Base-by-base conservation (phyloP, 768 basidiomycete genomes). In the Boletellus sp. region DNA sequence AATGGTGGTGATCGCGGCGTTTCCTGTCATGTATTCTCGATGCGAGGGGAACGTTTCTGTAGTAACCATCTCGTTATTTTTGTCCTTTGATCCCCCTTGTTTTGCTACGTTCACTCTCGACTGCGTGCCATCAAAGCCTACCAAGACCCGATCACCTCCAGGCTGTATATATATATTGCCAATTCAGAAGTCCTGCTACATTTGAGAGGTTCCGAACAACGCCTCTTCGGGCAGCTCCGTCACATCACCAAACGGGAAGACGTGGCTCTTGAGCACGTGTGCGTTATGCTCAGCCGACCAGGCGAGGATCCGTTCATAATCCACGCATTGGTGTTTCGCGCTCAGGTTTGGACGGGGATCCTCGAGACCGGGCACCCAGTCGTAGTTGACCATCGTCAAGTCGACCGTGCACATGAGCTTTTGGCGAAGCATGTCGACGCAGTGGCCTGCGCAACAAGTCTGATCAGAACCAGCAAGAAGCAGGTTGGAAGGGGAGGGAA, bases 321-420 rank as follows among this genome's bases (percentile, higher is more conserved):
- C 40, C 20, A 48, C 23, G 10, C 47, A 48, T 19, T 48, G 47
- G 23, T 42, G 47, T 2, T 16, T 26, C 4, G 34, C 17, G 11
- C 20, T 42, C 9, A 48, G 16, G 33, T 48, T 42, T 20, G 47
- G 12, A 8, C 17, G 47, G 7, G 33, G 33, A 12, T 35, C 4
- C 1, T 35, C 19, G 17, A 26, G 28, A 28, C 32, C 40, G 3
- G 38, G 38, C 6, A 48, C 32, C 47, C 38, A 48, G n/a, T 48
- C 47, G 2, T 36, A 48, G 34, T 4, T 42, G 34, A 36, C 9
- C 40, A 48, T 35, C 23, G 41, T 48, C 15, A 48, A 40, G 17
- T 48, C 47, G 6, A 17, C 11, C 17, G 41, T 48, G n/a, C 47
- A 48, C 41, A 48, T 42, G 12, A 48, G 47, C 12, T 48, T 48